Evolutionary conservation across 805 yeast species (phyloP).

Genomic region (Yarrowia porcina): DNA sequence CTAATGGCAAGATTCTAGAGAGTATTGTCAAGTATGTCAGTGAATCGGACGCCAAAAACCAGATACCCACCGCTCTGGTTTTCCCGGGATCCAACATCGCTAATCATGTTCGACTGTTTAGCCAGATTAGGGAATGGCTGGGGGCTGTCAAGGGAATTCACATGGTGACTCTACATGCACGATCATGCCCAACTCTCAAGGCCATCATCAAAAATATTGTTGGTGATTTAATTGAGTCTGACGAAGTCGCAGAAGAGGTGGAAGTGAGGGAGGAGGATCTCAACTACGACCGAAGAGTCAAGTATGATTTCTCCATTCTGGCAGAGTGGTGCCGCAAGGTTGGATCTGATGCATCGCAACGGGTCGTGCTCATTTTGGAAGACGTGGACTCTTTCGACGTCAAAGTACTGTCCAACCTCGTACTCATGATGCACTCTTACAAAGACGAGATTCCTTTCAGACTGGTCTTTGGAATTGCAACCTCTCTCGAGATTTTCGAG

Average conservation of each 20-base stretch:
- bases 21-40: constrained; percentile 28
- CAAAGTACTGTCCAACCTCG: constrained; percentile 34
- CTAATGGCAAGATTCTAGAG: constrained; percentile 28
- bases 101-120: constrained; percentile 36
- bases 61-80: constrained; percentile 35
- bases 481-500: constrained; percentile 40
- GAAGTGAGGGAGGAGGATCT: constrained; percentile 29
- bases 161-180: constrained; percentile 37
- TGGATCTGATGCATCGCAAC: background rate
- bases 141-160: constrained; percentile 7
- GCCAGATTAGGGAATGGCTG: constrained; percentile 30
- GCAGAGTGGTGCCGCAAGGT: constrained; percentile 36
- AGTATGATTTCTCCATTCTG: constrained; percentile 41
- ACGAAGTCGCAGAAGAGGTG: constrained; percentile 25
- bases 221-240: constrained; percentile 34
- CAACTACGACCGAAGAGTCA: constrained; percentile 37
- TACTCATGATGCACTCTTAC: constrained; percentile 38
- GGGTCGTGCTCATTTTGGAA: constrained; percentile 36
- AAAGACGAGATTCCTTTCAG: constrained; percentile 36
- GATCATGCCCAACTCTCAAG: constrained; percentile 40
- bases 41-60: constrained; percentile 28
- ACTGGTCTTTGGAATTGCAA: constrained; percentile 39
- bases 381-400: constrained; percentile 42
- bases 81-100: constrained; percentile 40
- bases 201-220: constrained; percentile 38